Conservation (phyloP, 75 land plant species). For the Chamaecyparis obtusa region DNA sequence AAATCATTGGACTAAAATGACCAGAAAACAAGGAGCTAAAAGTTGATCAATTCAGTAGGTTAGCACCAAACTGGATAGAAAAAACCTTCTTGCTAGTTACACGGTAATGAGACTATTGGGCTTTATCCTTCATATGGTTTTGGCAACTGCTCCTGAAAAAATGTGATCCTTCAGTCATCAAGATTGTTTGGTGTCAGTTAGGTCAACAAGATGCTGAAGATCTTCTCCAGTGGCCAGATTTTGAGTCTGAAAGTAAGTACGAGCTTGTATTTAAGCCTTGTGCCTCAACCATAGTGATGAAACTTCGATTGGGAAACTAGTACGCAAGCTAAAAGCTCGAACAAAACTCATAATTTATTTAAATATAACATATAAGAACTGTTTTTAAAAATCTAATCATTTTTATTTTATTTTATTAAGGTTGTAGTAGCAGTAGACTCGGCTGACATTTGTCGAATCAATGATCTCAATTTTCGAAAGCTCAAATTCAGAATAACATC, state of each 20-base stretch:
- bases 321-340: too few species aligned
- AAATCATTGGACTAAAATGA: background rate
- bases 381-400: too few species aligned
- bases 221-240: background rate
- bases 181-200: background rate
- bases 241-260: background rate
- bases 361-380: too few species aligned
- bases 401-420: too few species aligned
- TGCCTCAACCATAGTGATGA: too few species aligned
- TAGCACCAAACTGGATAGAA: background rate
- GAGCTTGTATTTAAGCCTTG: background rate
- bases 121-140: background rate
- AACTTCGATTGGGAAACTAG: too few species aligned
- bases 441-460: too few species aligned
- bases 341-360: too few species aligned
- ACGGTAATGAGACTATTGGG: background rate
- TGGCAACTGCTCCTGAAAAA: background rate
- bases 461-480: background rate
- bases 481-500: too few species aligned
- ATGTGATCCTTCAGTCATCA: background rate
- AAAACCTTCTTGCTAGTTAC: background rate
- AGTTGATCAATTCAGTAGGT: background rate
- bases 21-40: background rate
- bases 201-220: background rate
- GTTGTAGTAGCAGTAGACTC: too few species aligned